Base-by-base conservation (phyloP, 2,329 filamentous ascomycete genomes). In the Nigrospora sphaerica region DNA sequence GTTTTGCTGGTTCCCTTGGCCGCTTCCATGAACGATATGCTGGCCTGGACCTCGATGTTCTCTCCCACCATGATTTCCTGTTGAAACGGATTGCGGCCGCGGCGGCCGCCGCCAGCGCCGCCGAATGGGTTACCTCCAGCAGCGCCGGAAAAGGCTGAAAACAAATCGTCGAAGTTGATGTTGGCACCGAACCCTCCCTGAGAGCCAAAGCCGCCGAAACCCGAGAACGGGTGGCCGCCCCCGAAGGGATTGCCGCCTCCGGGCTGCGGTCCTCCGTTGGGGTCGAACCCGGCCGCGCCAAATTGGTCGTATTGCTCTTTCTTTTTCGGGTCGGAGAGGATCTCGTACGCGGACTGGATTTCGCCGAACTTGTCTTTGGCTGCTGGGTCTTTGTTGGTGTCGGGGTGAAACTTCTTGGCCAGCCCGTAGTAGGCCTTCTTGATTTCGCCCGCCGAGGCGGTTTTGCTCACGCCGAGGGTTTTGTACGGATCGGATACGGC, bases 371-470 rank as follows among this genome's bases (percentile, higher is more conserved):
- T 92, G 58, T 97, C 93, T 65, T 97, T 97, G 33, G 93, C 91
- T n/a, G 74, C 78, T 3, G 88, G 67, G 57, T 97, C 93, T 66
- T 97, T 97, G 75, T 97, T 98, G 33, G 93, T 97, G 64, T 98
- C 93, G 10, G 93, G 93, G 60, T 98, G 93, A 64, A 82, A 98
- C 62, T 97, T 98, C 69, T 98, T 98, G 17, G 93, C 93, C 49
- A 97, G 75, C 43, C 91, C 88, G 64, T 98, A 98, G 73, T 98
- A 98, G 3, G 93, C 91, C 67, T 96, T 97, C 66, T 98, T 98
- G 64, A 98, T 97, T 33, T 97, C 92, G 49, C 81, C 74, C 3
- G 89, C 72, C 1, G 88, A 83, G n/a, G 93, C 88, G 51, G 69
- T 77, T 65, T 92, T 95, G 59, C 74, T 74, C 31, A 98, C 88